Percentiles rank a stretch among this genome's conserved stretches.
Conservation (phyloP, 2,329 filamentous ascomycete genomes). For the Pseudocercospora vitis region DNA sequence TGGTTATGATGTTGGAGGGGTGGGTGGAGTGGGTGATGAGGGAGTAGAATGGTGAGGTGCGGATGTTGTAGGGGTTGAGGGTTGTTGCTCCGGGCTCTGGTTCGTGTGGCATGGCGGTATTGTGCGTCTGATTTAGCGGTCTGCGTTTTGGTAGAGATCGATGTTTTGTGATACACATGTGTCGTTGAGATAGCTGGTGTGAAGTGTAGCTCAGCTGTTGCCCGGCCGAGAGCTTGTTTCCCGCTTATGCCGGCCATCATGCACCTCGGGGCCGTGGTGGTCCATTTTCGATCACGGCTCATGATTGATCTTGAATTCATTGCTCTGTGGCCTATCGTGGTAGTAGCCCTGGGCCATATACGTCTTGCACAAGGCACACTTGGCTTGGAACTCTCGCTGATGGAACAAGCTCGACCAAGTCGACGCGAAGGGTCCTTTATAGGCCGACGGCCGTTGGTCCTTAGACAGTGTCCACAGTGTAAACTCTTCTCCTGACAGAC, state of each 20-base stretch:
- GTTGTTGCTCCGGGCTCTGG: slow-evolving; percentile 1
- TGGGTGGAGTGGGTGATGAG: slow-evolving; percentile 20
- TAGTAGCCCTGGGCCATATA: neutral
- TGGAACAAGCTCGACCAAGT: too few relatives aligned
- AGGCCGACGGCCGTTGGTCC: too few relatives aligned
- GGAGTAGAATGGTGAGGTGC: slow-evolving; percentile 25
- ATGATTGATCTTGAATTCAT: too few relatives aligned
- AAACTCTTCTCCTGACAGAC: too few relatives aligned
- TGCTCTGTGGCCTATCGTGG: neutral
- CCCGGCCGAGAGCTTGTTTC: neutral
- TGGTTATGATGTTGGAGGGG: slow-evolving; percentile 21
- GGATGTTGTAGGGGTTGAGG: slow-evolving; percentile 21
- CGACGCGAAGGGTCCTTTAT: too few relatives aligned
- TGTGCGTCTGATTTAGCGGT: too few relatives aligned
- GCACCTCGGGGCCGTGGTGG: neutral
- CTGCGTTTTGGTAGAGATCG: neutral
- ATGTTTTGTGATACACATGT: neutral
- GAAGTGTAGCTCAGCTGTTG: neutral
- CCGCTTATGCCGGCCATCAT: neutral
- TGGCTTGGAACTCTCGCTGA: too few relatives aligned
- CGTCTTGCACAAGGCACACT: too few relatives aligned
- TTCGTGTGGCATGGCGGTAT: neutral
- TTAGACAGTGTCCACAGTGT: too few relatives aligned
- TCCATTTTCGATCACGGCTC: too few relatives aligned
- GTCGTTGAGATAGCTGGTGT: neutral